Evolutionary conservation across 2,329 filamentous ascomycete species (phyloP).

Genomic region (Exserohilum turcica): DNA sequence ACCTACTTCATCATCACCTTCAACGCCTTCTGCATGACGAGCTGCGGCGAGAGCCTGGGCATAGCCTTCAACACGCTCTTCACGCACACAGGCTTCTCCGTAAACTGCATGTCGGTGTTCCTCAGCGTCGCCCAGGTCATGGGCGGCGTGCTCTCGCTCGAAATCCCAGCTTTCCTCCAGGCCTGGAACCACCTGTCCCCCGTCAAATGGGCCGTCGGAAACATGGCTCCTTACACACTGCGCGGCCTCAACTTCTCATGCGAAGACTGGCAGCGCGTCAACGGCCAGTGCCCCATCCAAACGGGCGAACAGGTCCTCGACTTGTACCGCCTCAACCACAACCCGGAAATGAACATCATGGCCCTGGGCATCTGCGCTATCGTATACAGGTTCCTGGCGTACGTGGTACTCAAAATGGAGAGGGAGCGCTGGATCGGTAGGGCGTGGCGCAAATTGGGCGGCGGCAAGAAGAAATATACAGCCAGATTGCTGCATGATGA

Average conservation of each 20-base stretch:
- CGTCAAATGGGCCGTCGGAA: slow-evolving; percentile 70
- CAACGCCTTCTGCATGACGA: slow-evolving; percentile 74
- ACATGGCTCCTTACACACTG: slow-evolving; percentile 69
- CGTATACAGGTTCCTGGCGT: slow-evolving; percentile 68
- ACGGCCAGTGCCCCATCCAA: slow-evolving; percentile 67
- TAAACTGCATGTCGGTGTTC: slow-evolving; percentile 73
- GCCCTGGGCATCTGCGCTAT: slow-evolving; percentile 68
- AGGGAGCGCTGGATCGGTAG: slow-evolving; percentile 58
- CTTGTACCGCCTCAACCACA: slow-evolving; percentile 68
- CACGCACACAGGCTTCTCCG: slow-evolving; percentile 74
- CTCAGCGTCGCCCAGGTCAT: slow-evolving; percentile 73
- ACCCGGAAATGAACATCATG: slow-evolving; percentile 65
- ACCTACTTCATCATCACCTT: slow-evolving; percentile 72
- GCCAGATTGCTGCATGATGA: no score
- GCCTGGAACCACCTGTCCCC: slow-evolving; percentile 74
- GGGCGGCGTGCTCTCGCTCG: slow-evolving; percentile 41
- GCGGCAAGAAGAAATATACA: slow-evolving; percentile 16
- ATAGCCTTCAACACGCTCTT: slow-evolving; percentile 83
- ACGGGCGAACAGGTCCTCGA: slow-evolving; percentile 70
- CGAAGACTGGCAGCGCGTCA: slow-evolving; percentile 61
- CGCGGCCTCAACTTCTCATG: slow-evolving; percentile 68
- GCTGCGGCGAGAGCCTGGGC: slow-evolving; percentile 74
- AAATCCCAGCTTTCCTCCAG: slow-evolving; percentile 14
- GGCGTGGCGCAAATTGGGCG: slow-evolving; percentile 34
- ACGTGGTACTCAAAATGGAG: slow-evolving; percentile 60